Evolutionary conservation across 2,329 filamentous ascomycete genomes (phyloP).

Genomic region (Colletotrichum destructivum): DNA sequence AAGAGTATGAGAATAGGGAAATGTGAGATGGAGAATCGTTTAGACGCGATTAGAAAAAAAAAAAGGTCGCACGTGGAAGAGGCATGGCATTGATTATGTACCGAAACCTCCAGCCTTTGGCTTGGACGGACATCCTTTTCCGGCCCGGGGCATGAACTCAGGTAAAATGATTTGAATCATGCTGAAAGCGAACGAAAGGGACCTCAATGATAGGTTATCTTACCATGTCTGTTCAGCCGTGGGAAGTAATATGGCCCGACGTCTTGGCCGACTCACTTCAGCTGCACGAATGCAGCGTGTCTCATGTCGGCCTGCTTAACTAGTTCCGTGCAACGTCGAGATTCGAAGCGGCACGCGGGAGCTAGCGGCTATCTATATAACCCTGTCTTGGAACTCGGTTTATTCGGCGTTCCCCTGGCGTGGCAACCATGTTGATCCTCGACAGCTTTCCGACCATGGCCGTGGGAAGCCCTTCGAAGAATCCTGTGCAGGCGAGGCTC

Average conservation of each 20-base stretch:
- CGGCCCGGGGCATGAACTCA: background rate
- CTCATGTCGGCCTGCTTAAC: background rate
- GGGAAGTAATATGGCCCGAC: background rate
- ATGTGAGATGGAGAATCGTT: background rate
- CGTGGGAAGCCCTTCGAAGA: background rate
- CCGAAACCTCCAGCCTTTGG: background rate
- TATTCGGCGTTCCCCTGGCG: no score
- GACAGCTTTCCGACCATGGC: slow-evolving; percentile 1
- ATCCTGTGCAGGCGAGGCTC: background rate
- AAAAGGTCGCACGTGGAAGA: background rate
- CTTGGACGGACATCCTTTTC: background rate
- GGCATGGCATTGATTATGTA: background rate
- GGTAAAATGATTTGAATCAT: background rate
- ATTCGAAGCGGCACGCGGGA: background rate
- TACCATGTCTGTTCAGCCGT: background rate
- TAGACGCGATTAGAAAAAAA: background rate
- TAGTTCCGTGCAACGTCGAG: background rate
- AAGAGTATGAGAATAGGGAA: background rate
- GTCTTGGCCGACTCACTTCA: background rate
- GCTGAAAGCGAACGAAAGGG: background rate
- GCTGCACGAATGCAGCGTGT: slow-evolving; percentile 12
- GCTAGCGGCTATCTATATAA: background rate
- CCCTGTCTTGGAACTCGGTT: background rate
- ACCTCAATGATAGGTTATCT: background rate
- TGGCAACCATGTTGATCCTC: background rate